Conservation (phyloP, 495 filamentous ascomycete species). For the Aspergillus sclerotiicarbonarius region DNA sequence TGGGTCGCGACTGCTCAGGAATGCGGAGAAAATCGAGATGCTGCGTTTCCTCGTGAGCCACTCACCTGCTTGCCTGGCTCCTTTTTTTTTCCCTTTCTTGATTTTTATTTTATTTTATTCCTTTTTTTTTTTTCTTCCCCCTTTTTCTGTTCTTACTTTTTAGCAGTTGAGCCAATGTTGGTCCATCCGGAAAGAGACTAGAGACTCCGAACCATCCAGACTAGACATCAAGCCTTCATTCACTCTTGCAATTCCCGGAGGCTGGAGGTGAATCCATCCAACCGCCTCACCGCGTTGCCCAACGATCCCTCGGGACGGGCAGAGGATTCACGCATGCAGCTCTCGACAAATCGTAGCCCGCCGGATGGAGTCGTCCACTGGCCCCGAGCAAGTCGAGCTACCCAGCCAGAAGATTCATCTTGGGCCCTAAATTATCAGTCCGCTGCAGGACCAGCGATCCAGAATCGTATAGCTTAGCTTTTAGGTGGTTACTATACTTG, state of each 20-base stretch:
- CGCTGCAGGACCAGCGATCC: background rate
- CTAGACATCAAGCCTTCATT: too few relatives aligned
- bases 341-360: constrained; percentile 16
- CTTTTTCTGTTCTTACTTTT: background rate
- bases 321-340: constrained; percentile 3
- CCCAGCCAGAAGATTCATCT: background rate
- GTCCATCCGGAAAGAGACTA: too few relatives aligned
- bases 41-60: constrained; percentile 2
- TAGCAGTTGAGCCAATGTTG: too few relatives aligned
- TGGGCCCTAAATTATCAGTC: background rate
- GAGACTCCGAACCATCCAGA: too few relatives aligned
- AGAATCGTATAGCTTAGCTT: background rate
- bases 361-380: constrained; percentile 17
- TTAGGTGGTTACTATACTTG: constrained; percentile 1
- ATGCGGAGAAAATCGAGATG: constrained; percentile 4
- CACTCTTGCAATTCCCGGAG: constrained; percentile 2
- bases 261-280: background rate
- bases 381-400: background rate
- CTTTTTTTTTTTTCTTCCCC: background rate
- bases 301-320: constrained; percentile 14
- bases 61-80: constrained; percentile 1
- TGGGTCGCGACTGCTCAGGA: background rate
- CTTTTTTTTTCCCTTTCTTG: background rate
- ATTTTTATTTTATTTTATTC: background rate
- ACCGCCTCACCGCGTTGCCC: constrained; percentile 25